Base-by-base conservation (phyloP, 2,329 filamentous ascomycete species). In the Trichoderma aggressivum region DNA sequence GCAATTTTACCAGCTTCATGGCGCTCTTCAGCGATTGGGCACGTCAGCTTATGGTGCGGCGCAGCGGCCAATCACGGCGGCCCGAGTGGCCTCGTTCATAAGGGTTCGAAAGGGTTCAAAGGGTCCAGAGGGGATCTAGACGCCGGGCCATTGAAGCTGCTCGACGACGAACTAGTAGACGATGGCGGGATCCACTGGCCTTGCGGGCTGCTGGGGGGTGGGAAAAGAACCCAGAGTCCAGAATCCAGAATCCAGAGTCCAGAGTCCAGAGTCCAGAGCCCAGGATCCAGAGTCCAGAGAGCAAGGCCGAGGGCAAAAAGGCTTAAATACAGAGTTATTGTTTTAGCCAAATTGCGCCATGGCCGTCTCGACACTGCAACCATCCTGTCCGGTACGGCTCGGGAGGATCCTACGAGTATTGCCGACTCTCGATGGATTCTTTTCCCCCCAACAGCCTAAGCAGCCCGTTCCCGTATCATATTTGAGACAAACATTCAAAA, bases 241-340 rank as follows among this genome's bases (percentile, higher is more conserved):
- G 30, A 32, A 10, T 10, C 18, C 16, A 43, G 39, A n/a, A 7
- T 30, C 16, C 18, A 34, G 56, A 59, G 28, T 28, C 26, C 26
- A 28, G 26, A 28, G 26, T n/a, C n/a, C n/a, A 28, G 26, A 28
- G 26, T 28, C 26, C 26, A 28, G 26, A 28, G 26, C 3, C 3
- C 3, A 28, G 26, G 5, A 28, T 10, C 18, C 39, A 43, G 39
- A 43, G 18, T 30, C 16, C 18, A 34, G 56, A 59, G 56, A 32
- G 56, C 10, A 8, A 58, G 32, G 56, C 56, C 32, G 56, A 34
- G 28, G 14, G 43, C 18, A 21, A 39, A 34, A 26, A 39, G 43
- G 63, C 63, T 66, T 66, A 55, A 58, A 66, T 66, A 56, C 53
- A 66, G 63, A 66, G 50, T 66, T 66, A 58, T 58, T 66, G n/a